phyloP scores from a whole-genome alignment of 179 eudicot genomes.

The Beta corolliflora region DNA sequence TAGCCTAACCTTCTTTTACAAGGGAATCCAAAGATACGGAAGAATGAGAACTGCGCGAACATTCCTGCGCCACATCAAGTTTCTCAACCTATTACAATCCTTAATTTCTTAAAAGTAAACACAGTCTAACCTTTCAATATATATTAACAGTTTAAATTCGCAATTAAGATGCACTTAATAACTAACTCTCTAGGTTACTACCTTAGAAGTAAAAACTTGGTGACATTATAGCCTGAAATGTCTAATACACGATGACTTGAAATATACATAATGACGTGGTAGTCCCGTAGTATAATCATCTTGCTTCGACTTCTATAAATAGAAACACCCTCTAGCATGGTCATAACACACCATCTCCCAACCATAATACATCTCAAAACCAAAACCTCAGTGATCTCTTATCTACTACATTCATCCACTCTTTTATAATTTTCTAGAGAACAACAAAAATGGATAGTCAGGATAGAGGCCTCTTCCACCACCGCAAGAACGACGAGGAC shows the following conservation, averaged over 20 bases:
- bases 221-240: not conserved
- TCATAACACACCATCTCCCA: not conserved
- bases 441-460: not conserved
- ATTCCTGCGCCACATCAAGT: no score
- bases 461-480: slow-evolving; percentile 19
- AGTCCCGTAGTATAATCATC: not conserved
- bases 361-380: not conserved
- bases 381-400: not conserved
- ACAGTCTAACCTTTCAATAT: no score
- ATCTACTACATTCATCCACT: not conserved
- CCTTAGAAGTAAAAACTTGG: no score
- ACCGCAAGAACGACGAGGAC: slow-evolving; percentile 24
- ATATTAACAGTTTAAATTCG: no score
- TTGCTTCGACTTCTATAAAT: slow-evolving; percentile 1
- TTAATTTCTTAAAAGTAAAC: no score
- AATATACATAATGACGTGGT: not conserved
- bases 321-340: not conserved
- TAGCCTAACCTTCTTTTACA: no score
- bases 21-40: no score
- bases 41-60: no score
- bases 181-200: not conserved
- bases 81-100: no score
- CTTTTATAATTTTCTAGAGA: not conserved
- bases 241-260: not conserved
- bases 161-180: not conserved